A percentile compares a stretch with the other conserved stretches of the same genome.
phyloP scores from a whole-genome alignment of 495 filamentous ascomycete genomes.

The Peziza echinospora region DNA sequence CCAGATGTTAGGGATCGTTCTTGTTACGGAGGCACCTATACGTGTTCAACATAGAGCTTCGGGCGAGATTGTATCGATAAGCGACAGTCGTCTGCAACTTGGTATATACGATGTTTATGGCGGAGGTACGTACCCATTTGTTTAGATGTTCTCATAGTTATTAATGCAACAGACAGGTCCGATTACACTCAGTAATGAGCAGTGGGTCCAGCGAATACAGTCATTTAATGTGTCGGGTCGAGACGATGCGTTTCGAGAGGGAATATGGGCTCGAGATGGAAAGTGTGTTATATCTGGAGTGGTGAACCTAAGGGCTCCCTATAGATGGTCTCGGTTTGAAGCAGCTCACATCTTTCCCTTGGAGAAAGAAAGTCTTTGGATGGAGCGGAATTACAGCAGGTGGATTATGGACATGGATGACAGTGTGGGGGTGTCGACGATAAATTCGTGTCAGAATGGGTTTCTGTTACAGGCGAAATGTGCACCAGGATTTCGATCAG shows the following conservation, averaged over 20 bases:
- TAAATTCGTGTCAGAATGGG: conserved; percentile 15
- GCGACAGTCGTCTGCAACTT: not conserved
- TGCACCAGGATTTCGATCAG: conserved; percentile 13
- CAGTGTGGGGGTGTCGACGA: conserved; percentile 6
- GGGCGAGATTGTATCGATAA: conserved; percentile 5
- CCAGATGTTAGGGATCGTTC: conserved; percentile 13
- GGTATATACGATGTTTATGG: conserved; percentile 6
- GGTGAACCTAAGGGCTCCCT: conserved; percentile 2
- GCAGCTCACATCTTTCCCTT: conserved; percentile 11
- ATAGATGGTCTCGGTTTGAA: conserved; percentile 5
- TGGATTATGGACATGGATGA: conserved; percentile 13
- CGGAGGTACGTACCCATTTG: conserved; percentile 7
- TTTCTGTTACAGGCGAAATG: conserved; percentile 5
- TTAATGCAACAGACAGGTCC: conserved; percentile 1
- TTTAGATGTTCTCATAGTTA: too few species aligned
- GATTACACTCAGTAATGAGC: conserved; percentile 2
- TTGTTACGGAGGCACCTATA: conserved; percentile 6
- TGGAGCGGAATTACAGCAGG: conserved; percentile 1
- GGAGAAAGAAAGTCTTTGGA: conserved; percentile 7
- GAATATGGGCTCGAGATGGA: conserved; percentile 2
- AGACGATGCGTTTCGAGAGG: conserved; percentile 4
- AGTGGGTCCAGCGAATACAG: conserved; percentile 1
- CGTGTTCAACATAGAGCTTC: conserved; percentile 9
- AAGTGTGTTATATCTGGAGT: conserved; percentile 5
- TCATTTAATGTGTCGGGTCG: not conserved